Base-by-base conservation (phyloP, 2,329 filamentous ascomycete genomes). In the Cercospora canescens region DNA sequence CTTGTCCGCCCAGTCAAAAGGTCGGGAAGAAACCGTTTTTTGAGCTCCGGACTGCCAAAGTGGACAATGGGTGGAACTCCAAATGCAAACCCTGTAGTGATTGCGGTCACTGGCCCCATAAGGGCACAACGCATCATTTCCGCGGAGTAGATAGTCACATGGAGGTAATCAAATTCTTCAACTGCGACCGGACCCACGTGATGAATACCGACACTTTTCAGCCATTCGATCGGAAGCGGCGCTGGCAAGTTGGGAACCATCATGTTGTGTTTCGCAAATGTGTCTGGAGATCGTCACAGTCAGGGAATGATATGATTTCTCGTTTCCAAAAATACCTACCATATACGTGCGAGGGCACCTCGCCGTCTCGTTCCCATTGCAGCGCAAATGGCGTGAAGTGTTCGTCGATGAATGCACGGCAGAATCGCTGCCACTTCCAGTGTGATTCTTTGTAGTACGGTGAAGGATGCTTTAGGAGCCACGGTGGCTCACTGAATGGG, bases 21-120 rank as follows among this genome's bases (percentile, higher is more conserved):
- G 73, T 94, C 91, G 34, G 88, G 84, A 34, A 88, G 86, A 56
- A 95, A 84, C 60, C 83, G 84, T 72, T 88, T 84, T 80, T 89
- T 89, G 6, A 52, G 28, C 28, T 52, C 45, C 6, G 45, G 45
- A 7, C 45, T 28, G 14, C 45, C 45, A 26, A 72, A 91, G 85
- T 41, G 81, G 81, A 64, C 86, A 11, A 52, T 30, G 11, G 45
- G 45, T 12, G 45, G 45, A 52, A 52, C 45, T 26, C 45, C 45
- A 52, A 52, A 52, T 4, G 45, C 45, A 16, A 52, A 52, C 1
- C 45, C 45, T 26, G 45, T 52, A 3, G 45, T 95, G 87, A 79
- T 92, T 92, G 6, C 91, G 92, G 77, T 96, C 92, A 77, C 92
- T 88, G 80, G 94, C 95, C 1, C 92, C 92, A 72, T 92, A 91